Evolutionary conservation across 2,329 filamentous ascomycete species (phyloP).

Genomic region (Aspergillus felis): DNA sequence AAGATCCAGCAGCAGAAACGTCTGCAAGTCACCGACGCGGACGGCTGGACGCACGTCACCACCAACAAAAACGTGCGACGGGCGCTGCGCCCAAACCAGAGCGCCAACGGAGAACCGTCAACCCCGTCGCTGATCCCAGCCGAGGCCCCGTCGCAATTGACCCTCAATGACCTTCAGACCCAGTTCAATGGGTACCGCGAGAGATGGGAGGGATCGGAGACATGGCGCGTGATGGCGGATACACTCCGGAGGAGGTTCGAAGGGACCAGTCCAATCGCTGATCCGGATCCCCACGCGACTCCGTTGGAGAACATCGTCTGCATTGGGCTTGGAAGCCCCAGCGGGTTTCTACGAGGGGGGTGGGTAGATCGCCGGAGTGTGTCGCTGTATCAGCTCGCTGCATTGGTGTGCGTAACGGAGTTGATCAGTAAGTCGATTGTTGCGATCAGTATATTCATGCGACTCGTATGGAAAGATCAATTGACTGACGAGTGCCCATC

Average conservation of each 20-base stretch:
- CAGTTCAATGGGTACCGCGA: constrained; percentile 28
- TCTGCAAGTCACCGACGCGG: constrained; percentile 33
- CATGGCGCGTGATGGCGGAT: constrained; percentile 20
- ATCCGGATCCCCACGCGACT: not conserved
- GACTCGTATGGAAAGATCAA: not conserved
- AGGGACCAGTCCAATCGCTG: not conserved
- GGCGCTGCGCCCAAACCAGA: constrained; percentile 13
- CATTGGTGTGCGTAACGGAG: constrained; percentile 28
- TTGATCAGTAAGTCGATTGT: constrained; percentile 21
- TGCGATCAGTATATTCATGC: not conserved
- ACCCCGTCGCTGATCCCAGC: constrained; percentile 26
- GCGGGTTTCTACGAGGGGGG: constrained; percentile 39
- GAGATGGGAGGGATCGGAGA: constrained; percentile 28
- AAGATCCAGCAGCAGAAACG: constrained; percentile 26
- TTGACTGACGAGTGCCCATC: not conserved
- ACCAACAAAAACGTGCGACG: constrained; percentile 27
- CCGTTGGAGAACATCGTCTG: constrained; percentile 32
- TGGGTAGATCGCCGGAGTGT: constrained; percentile 41
- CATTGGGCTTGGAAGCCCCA: constrained; percentile 40
- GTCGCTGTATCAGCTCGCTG: constrained; percentile 40
- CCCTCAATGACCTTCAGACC: constrained; percentile 25
- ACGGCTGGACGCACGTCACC: constrained; percentile 45
- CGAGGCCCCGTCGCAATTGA: constrained; percentile 33
- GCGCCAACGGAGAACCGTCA: not conserved
- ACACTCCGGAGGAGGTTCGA: constrained; percentile 3